Evolutionary conservation across 2,329 filamentous ascomycete species (phyloP).

Genomic region (Fonsecaea pugnacius): DNA sequence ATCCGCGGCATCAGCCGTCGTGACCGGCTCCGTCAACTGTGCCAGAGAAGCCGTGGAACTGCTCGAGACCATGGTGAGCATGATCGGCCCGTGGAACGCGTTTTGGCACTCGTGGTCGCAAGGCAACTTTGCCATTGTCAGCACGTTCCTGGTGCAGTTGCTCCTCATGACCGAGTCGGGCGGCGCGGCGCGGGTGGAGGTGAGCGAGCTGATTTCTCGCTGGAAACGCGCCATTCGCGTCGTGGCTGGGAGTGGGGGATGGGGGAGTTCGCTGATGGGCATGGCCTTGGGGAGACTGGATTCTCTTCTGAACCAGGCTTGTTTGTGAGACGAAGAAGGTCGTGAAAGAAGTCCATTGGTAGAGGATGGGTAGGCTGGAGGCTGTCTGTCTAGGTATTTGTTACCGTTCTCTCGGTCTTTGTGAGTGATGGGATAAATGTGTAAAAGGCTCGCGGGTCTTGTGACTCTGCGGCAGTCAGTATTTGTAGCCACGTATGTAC

Average conservation of each 20-base stretch:
- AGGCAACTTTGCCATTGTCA: slow-evolving; percentile 27
- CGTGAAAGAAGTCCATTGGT: neutral
- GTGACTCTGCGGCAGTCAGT: too few relatives aligned
- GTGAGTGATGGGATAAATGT: too few relatives aligned
- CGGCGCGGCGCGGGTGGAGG: slow-evolving; percentile 9
- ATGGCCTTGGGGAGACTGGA: slow-evolving; percentile 23
- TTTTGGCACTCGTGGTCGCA: slow-evolving; percentile 30
- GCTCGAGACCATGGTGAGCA: slow-evolving; percentile 22
- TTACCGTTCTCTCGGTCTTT: too few relatives aligned
- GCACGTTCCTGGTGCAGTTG: slow-evolving; percentile 23
- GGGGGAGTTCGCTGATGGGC: slow-evolving; percentile 25
- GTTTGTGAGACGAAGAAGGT: neutral
- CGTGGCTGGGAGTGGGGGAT: slow-evolving; percentile 21
- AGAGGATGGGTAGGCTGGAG: neutral
- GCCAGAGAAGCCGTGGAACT: slow-evolving; percentile 19
- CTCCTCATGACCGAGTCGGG: slow-evolving; percentile 4
- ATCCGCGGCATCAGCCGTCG: slow-evolving; percentile 17
- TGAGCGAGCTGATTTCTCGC: slow-evolving; percentile 18
- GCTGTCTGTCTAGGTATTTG: too few relatives aligned
- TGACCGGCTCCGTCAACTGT: slow-evolving; percentile 24
- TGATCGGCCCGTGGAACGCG: slow-evolving; percentile 22
- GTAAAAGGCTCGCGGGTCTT: too few relatives aligned
- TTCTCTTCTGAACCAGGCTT: slow-evolving; percentile 13
- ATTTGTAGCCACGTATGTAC: too few relatives aligned
- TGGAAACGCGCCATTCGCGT: slow-evolving; percentile 24